Evolutionary conservation across 2,329 filamentous ascomycete species (phyloP).

Genomic region (Ambrosiella beaveri): DNA sequence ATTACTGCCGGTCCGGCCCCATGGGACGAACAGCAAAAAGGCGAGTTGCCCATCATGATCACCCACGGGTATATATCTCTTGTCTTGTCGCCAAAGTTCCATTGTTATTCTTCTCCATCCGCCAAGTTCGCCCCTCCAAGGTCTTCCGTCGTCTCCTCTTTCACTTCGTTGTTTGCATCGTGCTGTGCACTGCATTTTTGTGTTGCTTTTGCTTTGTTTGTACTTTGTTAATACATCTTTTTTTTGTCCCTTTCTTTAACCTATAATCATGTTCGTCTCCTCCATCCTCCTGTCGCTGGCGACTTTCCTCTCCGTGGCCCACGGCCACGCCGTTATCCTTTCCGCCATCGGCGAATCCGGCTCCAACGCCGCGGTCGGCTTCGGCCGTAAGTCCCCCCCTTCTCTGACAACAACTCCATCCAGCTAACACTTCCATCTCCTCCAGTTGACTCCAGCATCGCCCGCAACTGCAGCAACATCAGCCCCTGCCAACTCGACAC

Average conservation of each 20-base stretch:
- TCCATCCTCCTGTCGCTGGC: conserved; percentile 9
- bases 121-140: neutral
- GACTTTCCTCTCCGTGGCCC: conserved; percentile 18
- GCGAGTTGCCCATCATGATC: no score
- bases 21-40: no score
- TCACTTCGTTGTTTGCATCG: conserved; percentile 2
- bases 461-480: conserved; percentile 45
- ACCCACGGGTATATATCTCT: no score
- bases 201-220: neutral
- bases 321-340: conserved; percentile 30
- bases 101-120: neutral
- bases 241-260: neutral
- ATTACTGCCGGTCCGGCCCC: no score
- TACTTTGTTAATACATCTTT: neutral
- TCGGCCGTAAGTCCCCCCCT: conserved; percentile 22
- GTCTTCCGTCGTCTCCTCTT: neutral
- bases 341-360: conserved; percentile 27
- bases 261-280: conserved; percentile 1
- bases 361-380: conserved; percentile 29
- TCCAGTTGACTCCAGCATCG: conserved; percentile 33
- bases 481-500: conserved; percentile 51
- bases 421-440: neutral
- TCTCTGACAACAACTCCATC: neutral
- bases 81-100: neutral
- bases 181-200: conserved; percentile 6